Base-by-base conservation (phyloP, 176 grass and related monocot species). In the Triticum monococcum region DNA sequence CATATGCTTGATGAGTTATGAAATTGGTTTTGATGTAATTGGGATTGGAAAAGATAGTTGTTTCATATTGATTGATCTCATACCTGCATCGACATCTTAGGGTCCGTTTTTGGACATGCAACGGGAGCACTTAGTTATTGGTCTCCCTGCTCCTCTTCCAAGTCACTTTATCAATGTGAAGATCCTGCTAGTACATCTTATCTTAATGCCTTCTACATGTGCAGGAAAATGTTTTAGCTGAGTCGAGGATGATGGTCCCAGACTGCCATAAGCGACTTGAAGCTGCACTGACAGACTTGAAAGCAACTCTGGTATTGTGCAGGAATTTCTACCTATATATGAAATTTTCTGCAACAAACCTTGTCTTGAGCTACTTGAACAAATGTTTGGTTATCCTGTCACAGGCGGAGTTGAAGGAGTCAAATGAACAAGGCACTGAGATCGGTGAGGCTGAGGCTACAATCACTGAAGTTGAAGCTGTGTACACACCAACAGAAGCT, bases 181-280 rank as follows among this genome's bases (percentile, higher is more conserved):
- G 2, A 20, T 43, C 3, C 4, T 43, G 8, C 46, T 79, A 79
- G 25, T 48, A 14, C 18, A 38, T 68, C 57, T 18, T 17, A 57
- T 3, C 46, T 35, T 67, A 54, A 77, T 74, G 32, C 23, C 24
- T 5, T 87, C 18, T 68, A 52, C 22, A 12, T 72, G 5, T 64
- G 57, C 84, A 96, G 92, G 92, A 98, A 80, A 98, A 96, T 90
- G 93, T 98, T 63, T 86, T 98, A 89, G 92, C 93, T 75, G 97
- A 98, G 79, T 96, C 97, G 3, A 96, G 94, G 85, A 98, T 98
- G 97, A 98, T 94, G 97, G 87, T 94, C 17, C 93, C 97, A 84
- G 97, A 94, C 85, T 98, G 97, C 90, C 94, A 87, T 67, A 98
- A 94, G 78, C 89, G 97, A 54, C 90, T 98, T 71, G 97, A 98